Evolutionary conservation across 495 filamentous ascomycete genomes (phyloP).

Genomic region (Penicillium desertorum): DNA sequence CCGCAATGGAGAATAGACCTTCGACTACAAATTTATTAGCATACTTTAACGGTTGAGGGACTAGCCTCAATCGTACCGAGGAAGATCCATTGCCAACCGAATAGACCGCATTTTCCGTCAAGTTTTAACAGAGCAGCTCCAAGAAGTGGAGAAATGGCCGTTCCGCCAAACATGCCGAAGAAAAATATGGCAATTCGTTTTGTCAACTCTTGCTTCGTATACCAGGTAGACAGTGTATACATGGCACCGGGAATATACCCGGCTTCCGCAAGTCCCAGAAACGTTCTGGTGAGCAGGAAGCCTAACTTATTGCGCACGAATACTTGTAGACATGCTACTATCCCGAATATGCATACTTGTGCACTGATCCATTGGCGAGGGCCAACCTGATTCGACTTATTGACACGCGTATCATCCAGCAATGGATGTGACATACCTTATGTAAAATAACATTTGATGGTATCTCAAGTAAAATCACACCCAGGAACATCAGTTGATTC

Average conservation of each 20-base stretch:
- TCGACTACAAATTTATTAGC: conserved; percentile 33
- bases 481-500: conserved; percentile 52
- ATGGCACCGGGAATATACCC: conserved; percentile 58
- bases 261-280: conserved; percentile 53
- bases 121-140: conserved; percentile 38
- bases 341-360: conserved; percentile 54
- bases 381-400: conserved; percentile 38
- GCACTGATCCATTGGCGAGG: conserved; percentile 49
- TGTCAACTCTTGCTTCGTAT: conserved; percentile 50
- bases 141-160: conserved; percentile 48
- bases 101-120: conserved; percentile 45
- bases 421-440: neutral
- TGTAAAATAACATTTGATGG: conserved; percentile 44
- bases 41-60: neutral
- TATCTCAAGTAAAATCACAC: conserved; percentile 55
- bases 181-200: conserved; percentile 53
- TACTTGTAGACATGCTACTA: conserved; percentile 52
- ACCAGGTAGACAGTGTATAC: conserved; percentile 58
- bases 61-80: conserved; percentile 25
- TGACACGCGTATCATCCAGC: neutral
- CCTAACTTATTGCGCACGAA: conserved; percentile 47
- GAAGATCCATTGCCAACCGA: conserved; percentile 62
- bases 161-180: conserved; percentile 51
- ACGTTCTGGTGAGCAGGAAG: conserved; percentile 44
- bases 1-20: conserved; percentile 47